phyloP scores from a whole-genome alignment of 2,329 filamentous ascomycete species.

The Verticillium tricorpus region DNA sequence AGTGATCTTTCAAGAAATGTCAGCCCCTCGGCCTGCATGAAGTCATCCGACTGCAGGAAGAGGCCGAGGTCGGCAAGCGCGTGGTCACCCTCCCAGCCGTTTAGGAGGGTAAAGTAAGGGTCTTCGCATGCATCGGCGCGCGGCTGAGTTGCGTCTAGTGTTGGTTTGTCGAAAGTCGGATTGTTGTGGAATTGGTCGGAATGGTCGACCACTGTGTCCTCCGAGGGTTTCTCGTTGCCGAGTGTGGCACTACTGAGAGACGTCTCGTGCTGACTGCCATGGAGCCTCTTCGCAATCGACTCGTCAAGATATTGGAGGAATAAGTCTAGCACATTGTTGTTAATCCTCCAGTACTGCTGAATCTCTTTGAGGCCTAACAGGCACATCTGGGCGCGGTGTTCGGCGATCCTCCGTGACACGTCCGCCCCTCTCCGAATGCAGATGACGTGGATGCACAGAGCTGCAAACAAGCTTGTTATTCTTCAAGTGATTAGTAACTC shows the following conservation, averaged over 20 bases:
- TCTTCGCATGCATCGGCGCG: slow-evolving; percentile 25
- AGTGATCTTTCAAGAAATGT: slow-evolving; percentile 23
- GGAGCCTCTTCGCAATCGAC: slow-evolving; percentile 22
- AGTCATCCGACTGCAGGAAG: slow-evolving; percentile 26
- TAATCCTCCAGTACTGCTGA: slow-evolving; percentile 33
- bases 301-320: slow-evolving; percentile 32
- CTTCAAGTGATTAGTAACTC: slow-evolving; percentile 5
- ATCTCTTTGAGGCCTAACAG: slow-evolving; percentile 31
- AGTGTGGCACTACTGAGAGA: neutral
- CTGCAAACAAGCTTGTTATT: slow-evolving; percentile 31
- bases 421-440: slow-evolving; percentile 26
- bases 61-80: slow-evolving; percentile 26
- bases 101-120: slow-evolving; percentile 29
- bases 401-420: slow-evolving; percentile 27
- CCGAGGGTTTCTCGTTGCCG: neutral
- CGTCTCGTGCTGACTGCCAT: slow-evolving; percentile 22
- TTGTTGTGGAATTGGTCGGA: neutral
- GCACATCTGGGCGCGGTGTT: slow-evolving; percentile 31
- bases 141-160: neutral
- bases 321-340: slow-evolving; percentile 32
- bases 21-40: slow-evolving; percentile 22
- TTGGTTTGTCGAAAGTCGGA: slow-evolving; percentile 2
- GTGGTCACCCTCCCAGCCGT: slow-evolving; percentile 30
- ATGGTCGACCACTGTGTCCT: neutral
- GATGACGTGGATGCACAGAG: slow-evolving; percentile 32